Evolutionary conservation across 345 rosid genomes (phyloP).

Genomic region (Eucalyptus curtisii): DNA sequence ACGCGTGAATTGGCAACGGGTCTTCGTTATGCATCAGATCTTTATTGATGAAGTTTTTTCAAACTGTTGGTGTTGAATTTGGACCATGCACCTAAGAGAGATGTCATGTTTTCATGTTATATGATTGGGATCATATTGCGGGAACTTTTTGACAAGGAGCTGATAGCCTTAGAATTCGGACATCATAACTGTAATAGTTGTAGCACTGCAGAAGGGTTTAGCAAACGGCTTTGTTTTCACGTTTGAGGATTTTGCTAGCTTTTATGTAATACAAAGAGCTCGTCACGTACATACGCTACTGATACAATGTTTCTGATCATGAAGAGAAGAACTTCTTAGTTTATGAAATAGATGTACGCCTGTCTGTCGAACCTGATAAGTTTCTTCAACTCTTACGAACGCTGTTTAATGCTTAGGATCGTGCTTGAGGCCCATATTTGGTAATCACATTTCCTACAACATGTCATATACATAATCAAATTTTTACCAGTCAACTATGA

Average conservation of each 20-base stretch:
- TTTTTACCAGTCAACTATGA: rapidly evolving
- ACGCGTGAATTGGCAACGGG: background rate
- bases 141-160: background rate
- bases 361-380: rapidly evolving
- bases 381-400: background rate
- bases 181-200: too few species aligned
- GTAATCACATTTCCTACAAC: background rate
- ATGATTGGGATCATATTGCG: background rate
- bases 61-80: background rate
- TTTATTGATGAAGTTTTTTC: background rate
- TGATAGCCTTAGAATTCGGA: rapidly evolving
- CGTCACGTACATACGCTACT: rapidly evolving
- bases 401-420: background rate
- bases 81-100: background rate
- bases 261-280: background rate
- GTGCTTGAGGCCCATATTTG: background rate
- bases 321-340: background rate
- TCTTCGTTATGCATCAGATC: too few species aligned
- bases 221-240: background rate
- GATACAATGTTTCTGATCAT: background rate
- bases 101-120: background rate
- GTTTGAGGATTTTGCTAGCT: background rate
- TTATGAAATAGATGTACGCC: rapidly evolving
- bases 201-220: background rate
- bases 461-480: background rate